Evolutionary conservation across 495 filamentous ascomycete species (phyloP), one percentile per base, ranked within the genome.

Genomic region (Trichocladium uniseriatum): DNA sequence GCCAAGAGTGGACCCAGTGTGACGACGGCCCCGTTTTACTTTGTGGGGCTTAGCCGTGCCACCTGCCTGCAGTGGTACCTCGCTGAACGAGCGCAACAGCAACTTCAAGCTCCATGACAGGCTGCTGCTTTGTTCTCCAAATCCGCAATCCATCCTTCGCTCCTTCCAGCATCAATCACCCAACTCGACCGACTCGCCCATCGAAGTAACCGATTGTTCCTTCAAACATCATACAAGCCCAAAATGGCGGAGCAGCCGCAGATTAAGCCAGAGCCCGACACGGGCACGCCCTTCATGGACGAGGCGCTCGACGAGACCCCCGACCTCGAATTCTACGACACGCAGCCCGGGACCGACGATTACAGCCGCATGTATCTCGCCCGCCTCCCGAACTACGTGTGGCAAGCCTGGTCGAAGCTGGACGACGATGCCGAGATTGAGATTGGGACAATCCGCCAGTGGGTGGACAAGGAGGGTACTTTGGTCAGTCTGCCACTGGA

Each of bases 301-400:
- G 78, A 80, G 24, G 83, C 24, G 24, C 24, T 89, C 52, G 89
- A 96, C 65, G 89, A 96, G 64, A 84, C 86, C 5, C 86, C 87
- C 43, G 89, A 96, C 54, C 72, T 95, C 27, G 81, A 86, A 35
- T 91, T 95, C 50, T 75, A 76, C 43, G 70, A 77, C 38, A 69
- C 74, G 8, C 67, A 65, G 15, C 35, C 45, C 10, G 51, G 62
- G n/a, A 35, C 40, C 11, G 59, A 68, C 47, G 54, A 58, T 13
- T 64, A 53, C 43, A 70, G 75, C 42, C 70, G 69, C 46, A 69
- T 88, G 38, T 94, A 83, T 71, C 72, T 96, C 20, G 80, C 84
- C 18, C 80, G 86, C 43, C 70, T 95, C 6, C 89, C 89, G 3
- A 77, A 80, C 48, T 82, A 81, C 55, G 70, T 96, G 9, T 92